These are phyloP conservation scores for Apiospora koreana DNA, from an alignment of 2,329 filamentous ascomycete genomes.

Conservation along the genomic window DNA sequence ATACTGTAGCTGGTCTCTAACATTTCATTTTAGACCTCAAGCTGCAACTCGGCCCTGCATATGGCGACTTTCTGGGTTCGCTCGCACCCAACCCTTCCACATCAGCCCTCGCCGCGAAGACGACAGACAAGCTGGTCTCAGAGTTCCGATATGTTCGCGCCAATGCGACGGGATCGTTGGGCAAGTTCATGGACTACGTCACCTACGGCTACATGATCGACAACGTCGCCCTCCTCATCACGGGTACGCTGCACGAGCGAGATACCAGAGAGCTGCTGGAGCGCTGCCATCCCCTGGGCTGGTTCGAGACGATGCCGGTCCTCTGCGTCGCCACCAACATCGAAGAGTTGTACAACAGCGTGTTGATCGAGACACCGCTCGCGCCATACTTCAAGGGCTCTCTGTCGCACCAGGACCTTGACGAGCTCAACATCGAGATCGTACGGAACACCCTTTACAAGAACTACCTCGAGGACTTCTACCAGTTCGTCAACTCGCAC, in stretches of 20 bases:
- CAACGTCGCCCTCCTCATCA: slow-evolving; percentile 97
- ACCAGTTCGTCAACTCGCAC: slow-evolving; percentile 89
- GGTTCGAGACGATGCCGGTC: slow-evolving; percentile 99
- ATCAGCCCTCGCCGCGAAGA: slow-evolving; percentile 89
- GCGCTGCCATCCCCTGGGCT: slow-evolving; percentile 93
- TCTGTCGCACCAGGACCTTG: slow-evolving; percentile 91
- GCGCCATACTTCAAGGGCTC: slow-evolving; percentile 98
- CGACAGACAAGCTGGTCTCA: slow-evolving; percentile 95
- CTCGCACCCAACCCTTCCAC: slow-evolving; percentile 97
- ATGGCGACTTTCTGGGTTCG: slow-evolving; percentile 93
- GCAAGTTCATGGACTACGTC: slow-evolving; percentile 96
- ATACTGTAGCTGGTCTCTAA: background rate
- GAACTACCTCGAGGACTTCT: slow-evolving; percentile 98
- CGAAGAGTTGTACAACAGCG: slow-evolving; percentile 97
- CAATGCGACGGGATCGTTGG: slow-evolving; percentile 86
- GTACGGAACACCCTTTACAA: slow-evolving; percentile 98
- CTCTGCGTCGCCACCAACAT: slow-evolving; percentile 98
- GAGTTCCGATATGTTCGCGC: slow-evolving; percentile 97
- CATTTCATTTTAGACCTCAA: slow-evolving; percentile 73
- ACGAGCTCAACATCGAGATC: slow-evolving; percentile 99
- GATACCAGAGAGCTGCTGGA: slow-evolving; percentile 95
- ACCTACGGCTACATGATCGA: slow-evolving; percentile 99
- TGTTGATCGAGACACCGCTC: slow-evolving; percentile 93
- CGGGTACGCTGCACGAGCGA: slow-evolving; percentile 93
- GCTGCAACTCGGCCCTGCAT: slow-evolving; percentile 92